Percentiles rank a stretch among this genome's conserved stretches.
These are phyloP conservation scores for Carpinus fangiana DNA, from an alignment of 306 rosid species.

Conservation along the genomic window DNA sequence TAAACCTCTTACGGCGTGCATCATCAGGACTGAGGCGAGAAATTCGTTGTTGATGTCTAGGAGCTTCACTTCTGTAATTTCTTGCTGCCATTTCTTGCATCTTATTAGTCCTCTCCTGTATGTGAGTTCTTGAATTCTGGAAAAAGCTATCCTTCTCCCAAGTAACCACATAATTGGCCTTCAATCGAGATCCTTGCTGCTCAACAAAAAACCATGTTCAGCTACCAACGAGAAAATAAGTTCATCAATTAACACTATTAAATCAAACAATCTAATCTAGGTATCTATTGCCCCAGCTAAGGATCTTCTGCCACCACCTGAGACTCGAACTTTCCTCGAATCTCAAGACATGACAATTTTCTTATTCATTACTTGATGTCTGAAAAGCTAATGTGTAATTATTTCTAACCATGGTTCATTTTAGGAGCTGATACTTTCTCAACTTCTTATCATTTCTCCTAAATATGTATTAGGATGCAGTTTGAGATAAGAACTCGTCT, in stretches of 20 bases:
- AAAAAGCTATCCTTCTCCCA: conserved; percentile 81
- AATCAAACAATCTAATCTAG: background rate
- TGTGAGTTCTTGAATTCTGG: conserved; percentile 47
- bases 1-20: conserved; percentile 72
- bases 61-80: conserved; percentile 69
- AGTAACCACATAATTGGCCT: conserved; percentile 78
- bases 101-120: conserved; percentile 37
- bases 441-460: background rate
- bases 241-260: background rate
- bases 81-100: conserved; percentile 34
- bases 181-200: conserved; percentile 82
- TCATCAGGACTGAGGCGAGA: conserved; percentile 60
- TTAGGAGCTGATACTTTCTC: background rate
- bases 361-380: background rate
- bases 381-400: background rate
- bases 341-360: background rate
- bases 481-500: too few species aligned
- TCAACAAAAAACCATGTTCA: conserved; percentile 27
- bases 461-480: background rate
- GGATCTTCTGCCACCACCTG: background rate
- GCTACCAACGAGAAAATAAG: conserved; percentile 3
- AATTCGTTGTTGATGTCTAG: conserved; percentile 49
- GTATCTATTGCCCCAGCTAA: conserved; percentile 1
- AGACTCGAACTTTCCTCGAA: background rate
- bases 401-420: background rate